Conservation (phyloP, 495 filamentous ascomycete genomes). For the Talaromyces nanjingensis region DNA sequence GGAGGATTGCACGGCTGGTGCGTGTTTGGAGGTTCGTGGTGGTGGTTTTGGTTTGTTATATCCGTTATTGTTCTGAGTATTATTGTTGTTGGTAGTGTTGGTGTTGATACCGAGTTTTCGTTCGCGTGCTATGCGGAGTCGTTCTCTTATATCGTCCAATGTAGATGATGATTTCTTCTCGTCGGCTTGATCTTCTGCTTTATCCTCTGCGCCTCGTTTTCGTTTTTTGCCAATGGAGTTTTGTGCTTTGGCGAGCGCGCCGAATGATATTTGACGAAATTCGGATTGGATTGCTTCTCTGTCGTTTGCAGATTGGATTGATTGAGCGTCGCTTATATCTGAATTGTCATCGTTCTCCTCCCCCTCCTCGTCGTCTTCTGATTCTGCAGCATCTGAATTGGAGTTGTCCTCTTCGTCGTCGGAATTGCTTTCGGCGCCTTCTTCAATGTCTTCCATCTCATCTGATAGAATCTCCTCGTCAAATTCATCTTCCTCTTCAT, state of each 20-base stretch:
- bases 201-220: conserved; percentile 16
- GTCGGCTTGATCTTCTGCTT: neutral
- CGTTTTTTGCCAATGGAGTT: conserved; percentile 48
- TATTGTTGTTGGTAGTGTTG: conserved; percentile 15
- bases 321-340: conserved; percentile 19
- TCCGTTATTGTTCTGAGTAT: conserved; percentile 24
- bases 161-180: conserved; percentile 16
- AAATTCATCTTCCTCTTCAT: conserved; percentile 38
- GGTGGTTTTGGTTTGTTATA: conserved; percentile 26
- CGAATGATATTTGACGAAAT: conserved; percentile 65
- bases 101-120: conserved; percentile 24
- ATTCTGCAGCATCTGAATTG: conserved; percentile 21
- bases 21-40: conserved; percentile 74
- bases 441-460: conserved; percentile 19
- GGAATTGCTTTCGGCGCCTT: conserved; percentile 16
- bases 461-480: conserved; percentile 30
- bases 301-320: conserved; percentile 10
- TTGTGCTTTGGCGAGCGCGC: conserved; percentile 79
- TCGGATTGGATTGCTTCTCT: conserved; percentile 35
- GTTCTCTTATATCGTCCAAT: conserved; percentile 31
- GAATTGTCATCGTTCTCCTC: conserved; percentile 17
- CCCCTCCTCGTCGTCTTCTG: conserved; percentile 23
- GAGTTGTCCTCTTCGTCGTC: conserved; percentile 28
- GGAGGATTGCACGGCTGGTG: conserved; percentile 70
- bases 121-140: conserved; percentile 38